Conservation (phyloP, 495 filamentous ascomycete species). For the Thozetella sp. region DNA sequence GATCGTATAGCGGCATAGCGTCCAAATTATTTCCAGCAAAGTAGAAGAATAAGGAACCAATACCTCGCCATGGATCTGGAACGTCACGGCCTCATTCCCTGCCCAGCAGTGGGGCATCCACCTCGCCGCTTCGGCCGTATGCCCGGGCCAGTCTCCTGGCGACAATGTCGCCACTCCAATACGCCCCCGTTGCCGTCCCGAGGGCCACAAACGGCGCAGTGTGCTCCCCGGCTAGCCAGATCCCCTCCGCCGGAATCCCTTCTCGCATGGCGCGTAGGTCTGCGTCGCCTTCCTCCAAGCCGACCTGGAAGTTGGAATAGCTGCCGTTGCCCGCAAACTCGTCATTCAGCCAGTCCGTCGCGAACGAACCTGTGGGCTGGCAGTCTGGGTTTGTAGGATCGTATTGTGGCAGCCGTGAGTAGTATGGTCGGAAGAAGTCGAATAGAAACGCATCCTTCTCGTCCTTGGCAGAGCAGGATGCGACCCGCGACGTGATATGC, state of each 20-base stretch:
- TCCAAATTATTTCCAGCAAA: no score
- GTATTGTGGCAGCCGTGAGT: conserved; percentile 73
- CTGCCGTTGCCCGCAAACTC: conserved; percentile 86
- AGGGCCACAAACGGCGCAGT: conserved; percentile 87
- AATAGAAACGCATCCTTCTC: conserved; percentile 44
- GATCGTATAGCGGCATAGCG: no score
- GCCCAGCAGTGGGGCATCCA: background rate
- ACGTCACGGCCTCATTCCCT: background rate
- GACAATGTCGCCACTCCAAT: conserved; percentile 87
- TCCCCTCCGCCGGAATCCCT: conserved; percentile 66
- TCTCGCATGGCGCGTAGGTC: conserved; percentile 76
- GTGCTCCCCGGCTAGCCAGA: conserved; percentile 96
- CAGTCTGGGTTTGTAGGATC: conserved; percentile 52
- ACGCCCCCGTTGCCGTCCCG: conserved; percentile 87
- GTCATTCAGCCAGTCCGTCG: conserved; percentile 83
- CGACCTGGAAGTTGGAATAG: conserved; percentile 88
- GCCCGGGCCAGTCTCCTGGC: conserved; percentile 60
- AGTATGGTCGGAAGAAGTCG: conserved; percentile 74
- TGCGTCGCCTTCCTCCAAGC: conserved; percentile 65
- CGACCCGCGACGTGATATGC: conserved; percentile 41
- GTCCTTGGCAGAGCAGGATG: conserved; percentile 33
- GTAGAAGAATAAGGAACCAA: no score
- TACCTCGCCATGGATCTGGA: background rate
- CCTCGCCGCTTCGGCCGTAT: conserved; percentile 17
- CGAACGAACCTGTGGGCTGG: conserved; percentile 60